Conservation (phyloP, 2,329 filamentous ascomycete species). For the Calonectria naviculata region DNA sequence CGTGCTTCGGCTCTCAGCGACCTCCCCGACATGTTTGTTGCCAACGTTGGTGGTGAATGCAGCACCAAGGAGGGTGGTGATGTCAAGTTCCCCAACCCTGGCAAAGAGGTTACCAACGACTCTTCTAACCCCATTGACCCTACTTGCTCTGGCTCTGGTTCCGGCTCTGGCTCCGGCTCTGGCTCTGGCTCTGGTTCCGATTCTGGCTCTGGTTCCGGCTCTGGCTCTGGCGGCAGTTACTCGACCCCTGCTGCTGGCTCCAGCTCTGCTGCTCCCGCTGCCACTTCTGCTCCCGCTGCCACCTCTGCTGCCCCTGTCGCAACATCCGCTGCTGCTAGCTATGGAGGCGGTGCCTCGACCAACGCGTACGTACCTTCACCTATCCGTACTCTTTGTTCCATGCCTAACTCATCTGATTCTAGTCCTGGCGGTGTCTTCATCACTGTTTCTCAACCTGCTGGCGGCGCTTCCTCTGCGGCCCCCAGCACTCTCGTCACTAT, state of each 20-base stretch:
- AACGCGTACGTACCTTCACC: conserved; percentile 39
- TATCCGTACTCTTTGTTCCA: conserved; percentile 6
- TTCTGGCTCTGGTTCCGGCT: conserved; percentile 17
- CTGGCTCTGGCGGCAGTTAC: conserved; percentile 20
- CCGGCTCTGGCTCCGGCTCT: conserved; percentile 30
- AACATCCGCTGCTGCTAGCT: conserved; percentile 33
- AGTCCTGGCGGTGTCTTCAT: conserved; percentile 58
- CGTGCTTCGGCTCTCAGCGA: conserved; percentile 57
- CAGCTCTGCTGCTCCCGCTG: conserved; percentile 18
- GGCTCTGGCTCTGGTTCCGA: conserved; percentile 27
- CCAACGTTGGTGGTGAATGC: conserved; percentile 74
- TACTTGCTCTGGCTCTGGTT: conserved; percentile 42
- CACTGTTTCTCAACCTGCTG: conserved; percentile 42
- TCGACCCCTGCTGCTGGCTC: conserved; percentile 29
- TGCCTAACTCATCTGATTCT: conserved; percentile 32
- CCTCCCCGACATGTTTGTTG: conserved; percentile 77
- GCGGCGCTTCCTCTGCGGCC: conserved; percentile 15
- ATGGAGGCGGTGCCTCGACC: conserved; percentile 30
- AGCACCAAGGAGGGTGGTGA: conserved; percentile 67
- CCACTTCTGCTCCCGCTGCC: conserved; percentile 24
- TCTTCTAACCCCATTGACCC: conserved; percentile 50
- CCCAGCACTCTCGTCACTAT: conserved; percentile 37
- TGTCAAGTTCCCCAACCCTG: conserved; percentile 74
- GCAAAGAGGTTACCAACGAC: conserved; percentile 60
- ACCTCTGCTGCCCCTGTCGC: conserved; percentile 30